Base-by-base conservation (phyloP, 805 yeast species). In the Jamesozyma hellenica region DNA sequence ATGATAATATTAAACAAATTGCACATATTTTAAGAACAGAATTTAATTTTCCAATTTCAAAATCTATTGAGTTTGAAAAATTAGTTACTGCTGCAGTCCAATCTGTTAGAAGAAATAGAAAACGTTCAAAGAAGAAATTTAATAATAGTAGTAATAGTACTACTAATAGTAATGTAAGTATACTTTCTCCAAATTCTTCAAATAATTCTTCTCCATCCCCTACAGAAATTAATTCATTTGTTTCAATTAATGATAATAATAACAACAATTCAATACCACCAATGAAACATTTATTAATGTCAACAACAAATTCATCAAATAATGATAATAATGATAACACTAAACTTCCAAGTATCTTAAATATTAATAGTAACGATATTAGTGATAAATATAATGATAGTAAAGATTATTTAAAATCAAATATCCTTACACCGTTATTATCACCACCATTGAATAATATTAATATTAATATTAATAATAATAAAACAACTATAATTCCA, bases 61-160 rank as follows among this genome's bases (percentile, higher is more conserved):
- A 75, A 12, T 63, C 77, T 21, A 60, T 67, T 1, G 97, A 92
- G 48, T 90, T 90, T 57, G 95, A 87, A 60, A 83, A 81, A 58
- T 68, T 90, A 29, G 96, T 92, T 0, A 68, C 95, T 26, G 95
- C 96, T 7, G 97, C 96, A 0, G 81, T 90, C 17, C 98, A 90
- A 61, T 81, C 94, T 38, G 97, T 85, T 1, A 67, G 98, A 45
- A 67, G 98, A 47, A 90, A 90, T 58, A 71, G 95, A 45, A 85
- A 82, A 55, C 61, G 95, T 47, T 74, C 77, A 8, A 67, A 68
- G 44, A 72, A 70, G 49, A 55, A 58, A 28, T 35, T 30, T 16
- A n/a, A 31, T 25, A 16, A 13, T 25, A 26, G 13, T 26, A 17
- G 27, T 18, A 21, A n/a, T 28, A 28, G 9, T 28, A 21, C 26